phyloP scores from a whole-genome alignment of 164 flowering plant genomes.

The Cinnamomum chago region DNA sequence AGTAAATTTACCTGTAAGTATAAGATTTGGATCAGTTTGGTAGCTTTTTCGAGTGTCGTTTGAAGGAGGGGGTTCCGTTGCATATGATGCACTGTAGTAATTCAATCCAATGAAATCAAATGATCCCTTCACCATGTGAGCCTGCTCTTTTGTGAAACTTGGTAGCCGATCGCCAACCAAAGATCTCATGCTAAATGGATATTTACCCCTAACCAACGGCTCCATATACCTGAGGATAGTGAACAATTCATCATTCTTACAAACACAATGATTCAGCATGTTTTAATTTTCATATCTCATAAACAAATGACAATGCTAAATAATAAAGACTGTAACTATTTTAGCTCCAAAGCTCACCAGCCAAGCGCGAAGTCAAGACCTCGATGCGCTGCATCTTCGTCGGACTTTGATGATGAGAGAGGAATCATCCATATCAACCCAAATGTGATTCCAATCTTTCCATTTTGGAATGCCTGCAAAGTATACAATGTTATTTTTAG shows the following conservation, averaged over 20 bases:
- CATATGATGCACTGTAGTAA: constrained; percentile 3
- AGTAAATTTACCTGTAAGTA: neutral
- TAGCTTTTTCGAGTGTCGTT: neutral
- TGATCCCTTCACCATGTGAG: constrained; percentile 9
- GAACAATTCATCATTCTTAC: neutral
- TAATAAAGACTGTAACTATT: too few species aligned
- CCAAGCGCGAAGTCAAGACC: constrained; percentile 52
- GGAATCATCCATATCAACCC: constrained; percentile 46
- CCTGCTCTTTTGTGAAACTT: constrained; percentile 5
- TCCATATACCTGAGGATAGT: constrained; percentile 9
- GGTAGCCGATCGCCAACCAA: constrained; percentile 5
- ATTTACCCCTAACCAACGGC: constrained; percentile 6
- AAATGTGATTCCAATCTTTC: constrained; percentile 56
- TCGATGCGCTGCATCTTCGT: constrained; percentile 42
- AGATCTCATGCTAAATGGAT: constrained; percentile 7
- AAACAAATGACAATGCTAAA: too few species aligned
- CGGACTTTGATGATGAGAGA: constrained; percentile 3
- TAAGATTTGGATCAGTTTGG: neutral
- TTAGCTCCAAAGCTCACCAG: constrained; percentile 14
- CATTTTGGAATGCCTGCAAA: constrained; percentile 48
- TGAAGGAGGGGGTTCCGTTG: neutral
- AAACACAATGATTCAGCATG: too few species aligned
- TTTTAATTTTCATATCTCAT: too few species aligned
- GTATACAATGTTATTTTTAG: too few species aligned
- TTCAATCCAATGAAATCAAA: constrained; percentile 13